Evolutionary conservation across 1,139 yeast genomes (phyloP).

Genomic region (Pneumocystis jirovecii): DNA sequence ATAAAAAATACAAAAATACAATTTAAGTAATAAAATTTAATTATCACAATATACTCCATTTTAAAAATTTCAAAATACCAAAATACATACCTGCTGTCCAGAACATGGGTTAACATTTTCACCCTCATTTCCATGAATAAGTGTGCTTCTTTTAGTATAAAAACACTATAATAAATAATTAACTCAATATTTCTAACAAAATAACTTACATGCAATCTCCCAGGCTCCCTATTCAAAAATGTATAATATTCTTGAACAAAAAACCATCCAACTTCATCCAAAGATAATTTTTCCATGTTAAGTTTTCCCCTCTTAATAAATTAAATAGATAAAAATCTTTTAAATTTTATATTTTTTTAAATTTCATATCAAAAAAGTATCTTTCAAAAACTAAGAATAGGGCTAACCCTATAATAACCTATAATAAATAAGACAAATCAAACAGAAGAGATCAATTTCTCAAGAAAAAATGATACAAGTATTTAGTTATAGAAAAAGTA

Average conservation of each 20-base stretch:
- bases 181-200: background rate
- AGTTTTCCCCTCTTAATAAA: background rate
- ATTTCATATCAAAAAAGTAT: background rate
- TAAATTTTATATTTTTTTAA: background rate
- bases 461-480: no score
- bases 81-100: constrained; percentile 16
- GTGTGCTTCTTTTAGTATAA: constrained; percentile 25
- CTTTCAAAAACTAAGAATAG: background rate
- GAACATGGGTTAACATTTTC: constrained; percentile 18
- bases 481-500: no score
- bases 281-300: constrained; percentile 11
- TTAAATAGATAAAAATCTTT: background rate
- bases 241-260: constrained; percentile 30
- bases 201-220: constrained; percentile 20
- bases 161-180: constrained; percentile 18
- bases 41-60: constrained; percentile 18
- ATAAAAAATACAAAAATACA: background rate
- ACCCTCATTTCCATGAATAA: constrained; percentile 29
- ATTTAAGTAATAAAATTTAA: background rate
- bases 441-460: no score
- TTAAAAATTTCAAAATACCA: background rate
- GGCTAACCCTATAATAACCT: background rate
- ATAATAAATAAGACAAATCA: background rate
- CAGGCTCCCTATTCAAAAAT: constrained; percentile 23
- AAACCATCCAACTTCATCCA: constrained; percentile 27